These are phyloP conservation scores for Alternaria sp. DNA, from an alignment of 2,329 filamentous ascomycete genomes.

Conservation along the genomic window DNA sequence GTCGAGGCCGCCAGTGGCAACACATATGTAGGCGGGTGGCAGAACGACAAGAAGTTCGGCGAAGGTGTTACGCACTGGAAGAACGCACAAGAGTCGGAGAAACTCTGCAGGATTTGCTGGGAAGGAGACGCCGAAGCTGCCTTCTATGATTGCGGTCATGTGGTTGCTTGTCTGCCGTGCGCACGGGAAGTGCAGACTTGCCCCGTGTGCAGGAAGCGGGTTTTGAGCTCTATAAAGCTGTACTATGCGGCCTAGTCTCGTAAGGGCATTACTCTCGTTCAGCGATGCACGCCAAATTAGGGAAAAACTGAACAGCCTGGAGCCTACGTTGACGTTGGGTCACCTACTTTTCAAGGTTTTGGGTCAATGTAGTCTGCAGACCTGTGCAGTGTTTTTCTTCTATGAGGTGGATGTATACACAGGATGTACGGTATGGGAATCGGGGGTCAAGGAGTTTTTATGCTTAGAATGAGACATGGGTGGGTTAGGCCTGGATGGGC, in stretches of 20 bases:
- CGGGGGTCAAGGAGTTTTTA: background rate
- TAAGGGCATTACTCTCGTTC: background rate
- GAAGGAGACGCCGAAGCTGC: slow-evolving; percentile 65
- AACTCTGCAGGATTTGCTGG: slow-evolving; percentile 68
- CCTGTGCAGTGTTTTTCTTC: background rate
- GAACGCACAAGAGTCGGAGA: slow-evolving; percentile 66
- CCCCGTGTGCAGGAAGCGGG: slow-evolving; percentile 65
- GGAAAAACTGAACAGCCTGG: no score
- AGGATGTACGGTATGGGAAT: background rate
- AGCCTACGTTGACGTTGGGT: no score
- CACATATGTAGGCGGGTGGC: slow-evolving; percentile 67
- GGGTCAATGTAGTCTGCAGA: no score
- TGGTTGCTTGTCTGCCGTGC: slow-evolving; percentile 66
- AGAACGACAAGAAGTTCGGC: slow-evolving; percentile 65
- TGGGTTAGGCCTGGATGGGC: background rate
- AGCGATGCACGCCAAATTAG: background rate
- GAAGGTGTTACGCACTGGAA: slow-evolving; percentile 69
- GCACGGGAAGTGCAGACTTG: slow-evolving; percentile 65
- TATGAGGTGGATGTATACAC: background rate
- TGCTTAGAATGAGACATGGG: background rate
- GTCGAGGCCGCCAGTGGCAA: slow-evolving; percentile 64
- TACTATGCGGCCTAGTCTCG: slow-evolving; percentile 51
- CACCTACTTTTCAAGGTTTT: no score
- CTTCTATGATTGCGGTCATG: slow-evolving; percentile 69
- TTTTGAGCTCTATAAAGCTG: slow-evolving; percentile 65